These are phyloP conservation scores for Kuraishia floccosa DNA, from an alignment of 805 yeast species.

Conservation along the genomic window DNA sequence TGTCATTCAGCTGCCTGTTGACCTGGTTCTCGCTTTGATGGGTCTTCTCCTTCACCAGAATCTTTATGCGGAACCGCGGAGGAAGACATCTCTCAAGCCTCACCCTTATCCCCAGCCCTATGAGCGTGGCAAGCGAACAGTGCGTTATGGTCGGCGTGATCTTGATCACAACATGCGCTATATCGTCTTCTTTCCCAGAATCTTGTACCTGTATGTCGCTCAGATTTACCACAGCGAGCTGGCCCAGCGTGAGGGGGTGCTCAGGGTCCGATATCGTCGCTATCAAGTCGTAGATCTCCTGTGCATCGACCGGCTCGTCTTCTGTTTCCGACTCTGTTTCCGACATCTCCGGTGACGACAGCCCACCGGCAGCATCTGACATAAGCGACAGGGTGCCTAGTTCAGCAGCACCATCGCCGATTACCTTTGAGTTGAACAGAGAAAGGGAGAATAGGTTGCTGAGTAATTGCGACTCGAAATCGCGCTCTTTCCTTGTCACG, in stretches of 20 bases:
- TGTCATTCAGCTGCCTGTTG: conserved; percentile 92
- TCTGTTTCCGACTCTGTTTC: conserved; percentile 18
- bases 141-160: conserved; percentile 98
- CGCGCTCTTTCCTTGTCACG: conserved; percentile 4
- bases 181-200: conserved; percentile 34
- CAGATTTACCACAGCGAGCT: conserved; percentile 84
- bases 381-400: conserved; percentile 19
- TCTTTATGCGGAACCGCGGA: conserved; percentile 67
- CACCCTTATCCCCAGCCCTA: conserved; percentile 90
- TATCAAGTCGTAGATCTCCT: conserved; percentile 80
- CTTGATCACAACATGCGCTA: conserved; percentile 67
- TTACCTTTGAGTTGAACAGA: neutral
- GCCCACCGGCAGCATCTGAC: conserved; percentile 3
- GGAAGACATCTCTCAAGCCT: conserved; percentile 85
- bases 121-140: conserved; percentile 90
- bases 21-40: conserved; percentile 96
- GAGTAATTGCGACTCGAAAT: conserved; percentile 10
- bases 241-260: conserved; percentile 92
- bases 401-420: neutral
- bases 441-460: conserved; percentile 5
- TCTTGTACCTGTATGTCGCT: conserved; percentile 67
- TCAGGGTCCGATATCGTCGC: conserved; percentile 92
- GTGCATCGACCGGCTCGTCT: conserved; percentile 68
- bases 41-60: conserved; percentile 78
- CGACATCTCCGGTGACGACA: conserved; percentile 5